Evolutionary conservation across 352 stramenopile species (phyloP), one percentile per base, ranked within the genome.

Genomic region (Pythium sp.): DNA sequence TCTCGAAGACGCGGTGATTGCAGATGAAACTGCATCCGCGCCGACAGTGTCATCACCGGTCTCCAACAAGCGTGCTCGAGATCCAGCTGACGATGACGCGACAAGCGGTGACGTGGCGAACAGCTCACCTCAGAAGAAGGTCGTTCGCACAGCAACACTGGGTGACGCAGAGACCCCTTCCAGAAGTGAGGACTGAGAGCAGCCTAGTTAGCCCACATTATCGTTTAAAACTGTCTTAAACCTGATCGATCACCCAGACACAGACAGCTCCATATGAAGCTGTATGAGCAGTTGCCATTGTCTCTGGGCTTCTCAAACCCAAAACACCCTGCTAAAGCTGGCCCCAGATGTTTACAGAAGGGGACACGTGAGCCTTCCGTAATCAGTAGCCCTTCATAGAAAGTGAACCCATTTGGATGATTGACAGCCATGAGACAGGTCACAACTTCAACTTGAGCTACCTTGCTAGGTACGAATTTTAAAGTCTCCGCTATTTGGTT

Each of bases 81-180:
- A 62, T 3, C 54, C 62, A 26, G 36, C 24, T 7, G 56, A 51
- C 30, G 22, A 53, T 8, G 41, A 36, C 12, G 54, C 9, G n/a
- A 34, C 38, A n/a, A 58, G 22, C 0, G 64, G 9, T 28, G 64
- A 46, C 22, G 64, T 7, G 43, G 20, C 18, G 41, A 49, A 43
- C 22, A 8, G 64, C 20, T 69, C 56, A 22, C 64, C 56, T 2
- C 64, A 58, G 41, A 69, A 69, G 55, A 69, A 69, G 34, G 22
- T 64, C 4, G 22, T 60, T 24, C 64, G 64, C 55, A 69, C 22
- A 1, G 36, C 36, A 11, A 14, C 5, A 24, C 22, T 46, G n/a
- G 30, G 54, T 3, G 12, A 60, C 0, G n/a, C 34, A 20, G 24
- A 56, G 20, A 18, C 24, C 3, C 18, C 30, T 14, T 28, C 15